Conservation (phyloP, 106 monocot species). For the Narthecium ossifragum region DNA sequence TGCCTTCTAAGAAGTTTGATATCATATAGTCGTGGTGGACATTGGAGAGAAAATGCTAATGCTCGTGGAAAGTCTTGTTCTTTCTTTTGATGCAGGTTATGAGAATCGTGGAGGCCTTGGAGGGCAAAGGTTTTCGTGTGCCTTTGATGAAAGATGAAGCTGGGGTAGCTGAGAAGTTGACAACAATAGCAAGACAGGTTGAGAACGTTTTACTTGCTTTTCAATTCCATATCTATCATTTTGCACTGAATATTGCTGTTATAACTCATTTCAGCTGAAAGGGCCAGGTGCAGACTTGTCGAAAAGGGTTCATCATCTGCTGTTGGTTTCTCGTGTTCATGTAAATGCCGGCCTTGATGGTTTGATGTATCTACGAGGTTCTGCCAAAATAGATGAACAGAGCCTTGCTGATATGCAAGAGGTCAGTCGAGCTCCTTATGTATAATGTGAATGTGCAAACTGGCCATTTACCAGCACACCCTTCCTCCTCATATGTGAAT, state of each 20-base stretch:
- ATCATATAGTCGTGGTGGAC: not conserved
- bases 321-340: slow-evolving; percentile 51
- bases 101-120: slow-evolving; percentile 90
- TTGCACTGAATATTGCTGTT: not conserved
- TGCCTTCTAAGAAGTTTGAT: not conserved
- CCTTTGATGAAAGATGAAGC: slow-evolving; percentile 77
- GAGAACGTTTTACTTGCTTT: no score
- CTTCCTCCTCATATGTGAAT: no score
- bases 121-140: slow-evolving; percentile 67
- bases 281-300: slow-evolving; percentile 66
- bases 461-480: no score
- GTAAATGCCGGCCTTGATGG: slow-evolving; percentile 43
- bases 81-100: slow-evolving; percentile 44
- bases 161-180: slow-evolving; percentile 51
- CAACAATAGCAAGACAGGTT: slow-evolving; percentile 61
- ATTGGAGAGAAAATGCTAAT: no score
- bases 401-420: slow-evolving; percentile 82
- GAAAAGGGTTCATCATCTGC: slow-evolving; percentile 67
- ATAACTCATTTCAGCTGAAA: slow-evolving; percentile 49
- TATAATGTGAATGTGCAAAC: no score
- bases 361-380: slow-evolving; percentile 46
- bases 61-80: no score
- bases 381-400: slow-evolving; percentile 67
- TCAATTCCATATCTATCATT: not conserved
- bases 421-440: no score